Base-by-base conservation (phyloP, 2,329 filamentous ascomycete genomes). In the Penicillium janthinellum region DNA sequence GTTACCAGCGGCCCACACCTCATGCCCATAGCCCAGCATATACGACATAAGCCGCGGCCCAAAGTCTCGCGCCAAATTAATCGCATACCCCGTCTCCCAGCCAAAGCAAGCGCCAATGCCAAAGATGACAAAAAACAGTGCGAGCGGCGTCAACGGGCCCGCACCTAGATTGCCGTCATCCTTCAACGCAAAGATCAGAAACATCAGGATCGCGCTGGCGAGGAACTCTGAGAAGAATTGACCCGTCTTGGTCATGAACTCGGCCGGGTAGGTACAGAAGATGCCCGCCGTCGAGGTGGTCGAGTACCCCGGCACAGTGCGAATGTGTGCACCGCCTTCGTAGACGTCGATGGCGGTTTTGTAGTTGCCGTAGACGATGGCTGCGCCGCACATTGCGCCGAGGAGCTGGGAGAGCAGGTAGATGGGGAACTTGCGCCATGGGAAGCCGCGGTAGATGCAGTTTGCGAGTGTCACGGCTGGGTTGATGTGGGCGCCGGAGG, bases 11-110 rank as follows among this genome's bases (percentile, higher is more conserved):
- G 80, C 82, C 86, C 87, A 91, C 0, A 91, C 88, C 52, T 88
- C 82, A 51, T 73, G 73, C 0, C 87, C 87, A 69, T 92, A 91
- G 2, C 89, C 89, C 56, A 91, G 67, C 70, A 87, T 84, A 70
- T 86, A 89, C 1, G 85, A 84, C 62, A 89, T 84, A 45, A 91
- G 73, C 11, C 89, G 80, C 10, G 88, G 88, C 0, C 88, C 87
- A 70, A 91, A 89, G 64, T 92, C 89, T 73, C 89, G 82, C 38
- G 88, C 89, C 44, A 90, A 74, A 68, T 91, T 91, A 64, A 91
- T 90, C 15, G 88, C 89, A 74, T 90, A 92, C 39, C 89, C 88
- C 1, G 89, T 92, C 73, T 91, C 85, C 87, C 87, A 91, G 6
- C 89, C 89, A 67, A 90, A 91, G 70, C 87, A 89, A 35, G 87